Conservation (phyloP, 129 eudicot species). For the Tagetes erecta region DNA sequence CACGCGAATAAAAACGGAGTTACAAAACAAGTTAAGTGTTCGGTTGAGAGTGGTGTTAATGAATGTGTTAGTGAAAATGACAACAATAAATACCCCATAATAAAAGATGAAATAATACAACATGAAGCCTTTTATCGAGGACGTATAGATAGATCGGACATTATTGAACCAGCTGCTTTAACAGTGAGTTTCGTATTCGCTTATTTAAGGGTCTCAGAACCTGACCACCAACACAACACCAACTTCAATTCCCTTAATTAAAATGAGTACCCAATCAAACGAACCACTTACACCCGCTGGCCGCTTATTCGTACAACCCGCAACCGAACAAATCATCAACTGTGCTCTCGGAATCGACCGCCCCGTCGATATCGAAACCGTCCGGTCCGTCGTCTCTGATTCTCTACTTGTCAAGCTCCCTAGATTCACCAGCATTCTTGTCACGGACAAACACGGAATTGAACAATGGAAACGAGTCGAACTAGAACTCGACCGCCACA, state of each 20-base stretch:
- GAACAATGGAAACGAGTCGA: conserved; percentile 49
- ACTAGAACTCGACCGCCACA: conserved; percentile 53
- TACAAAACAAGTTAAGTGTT: too few species aligned
- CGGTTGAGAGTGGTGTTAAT: too few species aligned
- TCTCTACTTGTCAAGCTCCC: conserved; percentile 62
- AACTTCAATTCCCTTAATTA: neutral
- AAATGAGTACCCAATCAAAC: conserved; percentile 30
- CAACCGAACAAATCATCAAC: conserved; percentile 50
- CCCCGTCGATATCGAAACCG: conserved; percentile 38
- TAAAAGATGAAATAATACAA: too few species aligned
- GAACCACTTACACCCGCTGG: conserved; percentile 76
- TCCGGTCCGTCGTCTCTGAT: conserved; percentile 38
- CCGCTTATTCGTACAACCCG: conserved; percentile 58
- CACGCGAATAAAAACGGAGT: too few species aligned
- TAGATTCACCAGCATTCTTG: conserved; percentile 60
- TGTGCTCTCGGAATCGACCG: conserved; percentile 44
- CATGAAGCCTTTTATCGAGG: too few species aligned
- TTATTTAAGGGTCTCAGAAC: too few species aligned
- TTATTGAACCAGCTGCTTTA: too few species aligned
- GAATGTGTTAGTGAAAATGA: too few species aligned
- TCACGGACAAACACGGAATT: conserved; percentile 38
- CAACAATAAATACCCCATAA: too few species aligned
- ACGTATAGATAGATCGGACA: too few species aligned
- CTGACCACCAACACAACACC: neutral
- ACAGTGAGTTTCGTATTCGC: neutral